Evolutionary conservation across 176 grass and related monocot species (phyloP).

Genomic region (Dendrocalamus sinicus): DNA sequence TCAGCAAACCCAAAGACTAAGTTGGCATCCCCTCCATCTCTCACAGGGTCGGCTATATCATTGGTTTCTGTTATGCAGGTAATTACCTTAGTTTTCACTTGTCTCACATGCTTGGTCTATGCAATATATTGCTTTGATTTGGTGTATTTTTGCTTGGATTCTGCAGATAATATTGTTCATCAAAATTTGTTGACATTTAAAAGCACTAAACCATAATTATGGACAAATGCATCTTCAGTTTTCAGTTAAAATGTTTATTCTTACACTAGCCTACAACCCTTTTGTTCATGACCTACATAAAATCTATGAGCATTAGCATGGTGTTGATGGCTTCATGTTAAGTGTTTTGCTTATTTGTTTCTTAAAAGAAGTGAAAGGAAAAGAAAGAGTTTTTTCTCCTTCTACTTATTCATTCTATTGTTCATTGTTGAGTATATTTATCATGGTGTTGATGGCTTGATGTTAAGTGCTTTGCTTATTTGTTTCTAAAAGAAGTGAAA

Average conservation of each 20-base stretch:
- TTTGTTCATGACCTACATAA: not conserved
- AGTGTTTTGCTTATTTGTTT: not conserved
- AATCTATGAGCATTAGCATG: not conserved
- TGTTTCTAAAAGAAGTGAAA: constrained; percentile 8
- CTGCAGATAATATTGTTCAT: not conserved
- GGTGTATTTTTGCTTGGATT: not conserved
- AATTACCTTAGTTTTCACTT: constrained; percentile 39
- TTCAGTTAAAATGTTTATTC: constrained; percentile 10
- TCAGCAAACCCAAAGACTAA: constrained; percentile 83
- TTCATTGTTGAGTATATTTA: constrained; percentile 11
- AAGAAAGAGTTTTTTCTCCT: not conserved
- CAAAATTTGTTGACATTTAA: not conserved
- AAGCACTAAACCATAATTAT: not conserved
- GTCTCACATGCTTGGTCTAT: not conserved
- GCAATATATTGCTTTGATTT: constrained; percentile 3
- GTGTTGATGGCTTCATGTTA: constrained; percentile 14
- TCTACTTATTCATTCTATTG: not conserved
- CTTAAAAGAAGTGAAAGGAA: not conserved
- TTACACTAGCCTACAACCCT: not conserved
- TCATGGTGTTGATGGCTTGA: not conserved
- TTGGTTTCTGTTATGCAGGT: constrained; percentile 98
- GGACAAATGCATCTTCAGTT: not conserved
- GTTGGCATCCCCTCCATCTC: constrained; percentile 71
- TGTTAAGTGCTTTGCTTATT: not conserved
- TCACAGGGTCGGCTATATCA: constrained; percentile 82